Conservation (phyloP, 2,329 filamentous ascomycete genomes). For the Juglanconis juglandina region DNA sequence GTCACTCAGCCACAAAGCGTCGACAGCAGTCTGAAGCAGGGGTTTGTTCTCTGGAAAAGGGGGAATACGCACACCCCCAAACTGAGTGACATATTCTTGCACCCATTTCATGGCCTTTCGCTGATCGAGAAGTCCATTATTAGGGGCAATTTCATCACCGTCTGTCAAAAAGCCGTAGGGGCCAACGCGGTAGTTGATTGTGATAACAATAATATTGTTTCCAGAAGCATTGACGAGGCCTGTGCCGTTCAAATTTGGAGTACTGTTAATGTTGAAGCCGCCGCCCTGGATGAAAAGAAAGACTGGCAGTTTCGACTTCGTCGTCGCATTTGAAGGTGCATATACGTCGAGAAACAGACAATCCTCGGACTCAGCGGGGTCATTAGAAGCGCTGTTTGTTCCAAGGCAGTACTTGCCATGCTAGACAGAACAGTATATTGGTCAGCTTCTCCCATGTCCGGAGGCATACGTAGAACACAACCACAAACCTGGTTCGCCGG, state of each 20-base stretch:
- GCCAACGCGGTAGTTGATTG: conserved; percentile 74
- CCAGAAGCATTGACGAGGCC: conserved; percentile 55
- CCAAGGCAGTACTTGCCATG: conserved; percentile 28
- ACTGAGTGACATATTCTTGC: conserved; percentile 60
- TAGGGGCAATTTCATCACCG: conserved; percentile 54
- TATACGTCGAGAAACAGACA: conserved; percentile 68
- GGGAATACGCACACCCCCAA: conserved; percentile 50
- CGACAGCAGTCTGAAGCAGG: no score
- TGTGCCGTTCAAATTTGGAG: conserved; percentile 52
- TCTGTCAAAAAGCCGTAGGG: conserved; percentile 68
- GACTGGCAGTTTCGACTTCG: conserved; percentile 28
- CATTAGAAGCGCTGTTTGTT: conserved; percentile 24
- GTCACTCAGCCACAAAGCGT: no score
- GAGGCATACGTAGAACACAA: conserved; percentile 28
- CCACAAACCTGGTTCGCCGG: conserved; percentile 47
- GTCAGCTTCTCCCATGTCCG: conserved; percentile 47
- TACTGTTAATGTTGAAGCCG: conserved; percentile 45
- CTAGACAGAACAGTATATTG: not conserved
- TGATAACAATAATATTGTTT: conserved; percentile 64
- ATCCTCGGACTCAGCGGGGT: conserved; percentile 49
- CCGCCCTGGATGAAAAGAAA: conserved; percentile 44
- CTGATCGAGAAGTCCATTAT: conserved; percentile 70
- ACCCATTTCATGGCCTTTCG: conserved; percentile 68
- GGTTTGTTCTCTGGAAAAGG: not conserved
- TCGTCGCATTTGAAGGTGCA: conserved; percentile 52